Evolutionary conservation across 768 basidiomycete species (phyloP).

Genomic region (Pulveroboletus sp.): DNA sequence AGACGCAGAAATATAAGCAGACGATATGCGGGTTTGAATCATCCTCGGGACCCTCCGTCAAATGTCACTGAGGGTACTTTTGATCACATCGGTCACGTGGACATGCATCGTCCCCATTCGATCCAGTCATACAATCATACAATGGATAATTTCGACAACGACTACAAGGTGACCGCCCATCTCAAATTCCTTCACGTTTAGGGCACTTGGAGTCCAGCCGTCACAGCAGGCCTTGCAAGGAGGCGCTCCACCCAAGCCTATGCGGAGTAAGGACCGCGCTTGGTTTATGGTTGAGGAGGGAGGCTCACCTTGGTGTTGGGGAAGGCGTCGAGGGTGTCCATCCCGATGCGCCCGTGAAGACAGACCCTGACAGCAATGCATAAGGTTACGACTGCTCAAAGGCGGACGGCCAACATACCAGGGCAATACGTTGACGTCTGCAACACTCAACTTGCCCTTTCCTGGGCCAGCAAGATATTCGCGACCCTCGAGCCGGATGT

Average conservation of each 20-base stretch:
- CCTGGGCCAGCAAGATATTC: conserved; percentile 81
- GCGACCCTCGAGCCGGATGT: conserved; percentile 65
- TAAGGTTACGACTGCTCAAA: not conserved
- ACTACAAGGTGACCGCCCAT: not conserved
- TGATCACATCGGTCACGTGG: conserved; percentile 20
- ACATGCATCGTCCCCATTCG: too few species aligned
- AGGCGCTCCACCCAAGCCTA: conserved; percentile 32
- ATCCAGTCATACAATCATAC: not conserved
- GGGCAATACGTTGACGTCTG: conserved; percentile 63
- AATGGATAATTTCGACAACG: not conserved
- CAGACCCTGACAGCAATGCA: conserved; percentile 45
- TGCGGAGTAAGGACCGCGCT: not conserved
- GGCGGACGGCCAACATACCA: conserved; percentile 40
- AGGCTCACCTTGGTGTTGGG: conserved; percentile 52
- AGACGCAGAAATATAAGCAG: conserved; percentile 44
- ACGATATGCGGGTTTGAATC: conserved; percentile 12
- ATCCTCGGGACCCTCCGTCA: not conserved
- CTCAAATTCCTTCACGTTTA: not conserved
- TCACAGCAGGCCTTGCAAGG: conserved; percentile 17
- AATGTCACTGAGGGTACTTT: not conserved
- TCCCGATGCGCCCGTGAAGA: conserved; percentile 41
- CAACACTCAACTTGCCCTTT: conserved; percentile 61
- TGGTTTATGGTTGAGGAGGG: too few species aligned
- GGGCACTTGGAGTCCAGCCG: conserved; percentile 22
- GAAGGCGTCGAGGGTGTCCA: conserved; percentile 57